These are phyloP conservation scores for Chaetomiaceae sp. DNA, from an alignment of 2,329 filamentous ascomycete genomes.

Conservation along the genomic window DNA sequence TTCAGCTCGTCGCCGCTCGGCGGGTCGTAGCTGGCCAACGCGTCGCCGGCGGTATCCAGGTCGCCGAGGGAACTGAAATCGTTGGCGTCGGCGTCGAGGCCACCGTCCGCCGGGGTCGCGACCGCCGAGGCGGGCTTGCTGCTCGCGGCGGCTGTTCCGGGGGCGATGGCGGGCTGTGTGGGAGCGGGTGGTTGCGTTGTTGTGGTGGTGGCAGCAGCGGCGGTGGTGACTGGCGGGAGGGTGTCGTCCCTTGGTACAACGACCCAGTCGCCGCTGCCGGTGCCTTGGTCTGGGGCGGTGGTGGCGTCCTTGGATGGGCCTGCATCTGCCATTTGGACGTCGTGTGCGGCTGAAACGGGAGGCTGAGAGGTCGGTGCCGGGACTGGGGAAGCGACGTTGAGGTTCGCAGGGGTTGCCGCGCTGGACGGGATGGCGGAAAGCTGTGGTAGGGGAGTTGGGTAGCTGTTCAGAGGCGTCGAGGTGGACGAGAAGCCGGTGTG, in stretches of 20 bases:
- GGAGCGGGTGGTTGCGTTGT: conserved; percentile 22
- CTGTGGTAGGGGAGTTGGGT: conserved; percentile 55
- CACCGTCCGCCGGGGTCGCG: conserved; percentile 36
- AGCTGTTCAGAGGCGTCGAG: conserved; percentile 55
- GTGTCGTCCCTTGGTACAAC: conserved; percentile 59
- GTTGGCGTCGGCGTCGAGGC: conserved; percentile 44
- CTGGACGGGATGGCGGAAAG: conserved; percentile 51
- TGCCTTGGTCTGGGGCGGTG: conserved; percentile 44
- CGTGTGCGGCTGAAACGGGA: conserved; percentile 24
- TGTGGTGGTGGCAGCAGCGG: conserved; percentile 24
- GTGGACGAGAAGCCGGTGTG: conserved; percentile 54
- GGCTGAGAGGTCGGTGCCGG: conserved; percentile 25
- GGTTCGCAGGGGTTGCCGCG: conserved; percentile 50
- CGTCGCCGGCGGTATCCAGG: conserved; percentile 65
- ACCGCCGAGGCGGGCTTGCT: conserved; percentile 38
- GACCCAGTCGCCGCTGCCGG: conserved; percentile 63
- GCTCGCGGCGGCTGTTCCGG: too few species aligned
- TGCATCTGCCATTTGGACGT: conserved; percentile 47
- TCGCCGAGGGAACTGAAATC: conserved; percentile 60
- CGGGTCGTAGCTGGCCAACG: conserved; percentile 57
- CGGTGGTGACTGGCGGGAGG: background rate
- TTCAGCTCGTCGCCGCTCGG: conserved; percentile 43
- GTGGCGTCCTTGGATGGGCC: conserved; percentile 22
- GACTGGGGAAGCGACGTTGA: conserved; percentile 42
- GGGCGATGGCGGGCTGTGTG: conserved; percentile 13